Conservation (phyloP, 1,284 basidiomycete species). For the Ganoderma multipileum region DNA sequence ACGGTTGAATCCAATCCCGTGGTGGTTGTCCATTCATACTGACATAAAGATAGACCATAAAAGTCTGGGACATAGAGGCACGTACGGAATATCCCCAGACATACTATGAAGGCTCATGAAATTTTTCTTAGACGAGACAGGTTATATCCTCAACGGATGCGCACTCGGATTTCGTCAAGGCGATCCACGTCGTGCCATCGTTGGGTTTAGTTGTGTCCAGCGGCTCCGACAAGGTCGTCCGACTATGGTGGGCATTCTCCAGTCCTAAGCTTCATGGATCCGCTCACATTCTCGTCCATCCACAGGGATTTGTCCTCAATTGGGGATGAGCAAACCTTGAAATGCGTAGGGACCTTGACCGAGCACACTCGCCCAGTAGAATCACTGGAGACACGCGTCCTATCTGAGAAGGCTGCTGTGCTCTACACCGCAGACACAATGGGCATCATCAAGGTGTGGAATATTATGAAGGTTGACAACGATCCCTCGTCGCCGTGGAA, state of each 20-base stretch:
- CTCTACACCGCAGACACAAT: conserved; percentile 88
- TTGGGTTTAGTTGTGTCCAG: conserved; percentile 81
- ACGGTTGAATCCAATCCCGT: background rate
- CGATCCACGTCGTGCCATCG: conserved; percentile 71
- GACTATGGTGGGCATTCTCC: conserved; percentile 73
- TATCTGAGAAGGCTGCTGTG: conserved; percentile 52
- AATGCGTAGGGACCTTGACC: conserved; percentile 68
- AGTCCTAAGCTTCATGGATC: conserved; percentile 4
- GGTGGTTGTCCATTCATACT: conserved; percentile 18
- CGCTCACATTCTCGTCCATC: background rate
- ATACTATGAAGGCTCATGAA: background rate
- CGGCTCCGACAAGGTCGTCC: conserved; percentile 89
- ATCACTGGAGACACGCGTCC: conserved; percentile 57
- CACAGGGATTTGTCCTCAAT: conserved; percentile 67
- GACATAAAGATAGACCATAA: conserved; percentile 65
- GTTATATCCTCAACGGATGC: conserved; percentile 76
- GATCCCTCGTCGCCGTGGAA: conserved; percentile 55
- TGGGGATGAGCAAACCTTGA: conserved; percentile 52
- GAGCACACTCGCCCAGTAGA: conserved; percentile 79
- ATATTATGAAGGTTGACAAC: conserved; percentile 56
- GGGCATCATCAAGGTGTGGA: conserved; percentile 83
- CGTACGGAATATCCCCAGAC: conserved; percentile 28
- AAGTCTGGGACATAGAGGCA: conserved; percentile 82
- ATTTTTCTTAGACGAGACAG: conserved; percentile 62
- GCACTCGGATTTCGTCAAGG: conserved; percentile 90